These are phyloP conservation scores for Orbilia quercus DNA, from an alignment of 2,329 filamentous ascomycete genomes.

Conservation along the genomic window DNA sequence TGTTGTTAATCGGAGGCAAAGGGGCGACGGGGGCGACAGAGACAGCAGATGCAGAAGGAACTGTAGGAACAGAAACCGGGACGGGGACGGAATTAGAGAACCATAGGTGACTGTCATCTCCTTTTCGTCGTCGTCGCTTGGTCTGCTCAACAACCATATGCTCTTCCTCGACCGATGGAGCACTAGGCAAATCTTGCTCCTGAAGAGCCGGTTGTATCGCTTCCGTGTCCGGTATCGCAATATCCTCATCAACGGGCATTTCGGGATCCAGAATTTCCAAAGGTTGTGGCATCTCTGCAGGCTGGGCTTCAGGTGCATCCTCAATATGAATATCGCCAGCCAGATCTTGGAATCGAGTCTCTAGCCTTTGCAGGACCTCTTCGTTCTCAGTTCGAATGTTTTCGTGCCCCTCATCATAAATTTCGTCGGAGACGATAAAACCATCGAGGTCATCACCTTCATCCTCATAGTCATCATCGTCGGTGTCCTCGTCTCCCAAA, in stretches of 20 bases:
- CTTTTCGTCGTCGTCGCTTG: conserved; percentile 10
- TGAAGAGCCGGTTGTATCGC: conserved; percentile 1
- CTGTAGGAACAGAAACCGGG: not conserved
- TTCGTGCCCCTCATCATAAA: conserved; percentile 55
- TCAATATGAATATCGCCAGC: conserved; percentile 15
- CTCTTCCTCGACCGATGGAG: not conserved
- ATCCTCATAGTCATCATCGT: conserved; percentile 42
- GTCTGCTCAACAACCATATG: not conserved
- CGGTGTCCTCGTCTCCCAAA: conserved; percentile 27
- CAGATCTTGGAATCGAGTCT: not conserved
- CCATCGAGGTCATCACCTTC: conserved; percentile 49
- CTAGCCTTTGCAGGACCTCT: not conserved
- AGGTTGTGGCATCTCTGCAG: not conserved
- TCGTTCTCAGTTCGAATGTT: conserved; percentile 42
- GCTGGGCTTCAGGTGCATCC: conserved; percentile 5
- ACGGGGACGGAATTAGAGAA: conserved; percentile 19
- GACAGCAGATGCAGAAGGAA: not conserved
- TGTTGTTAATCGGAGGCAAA: not conserved
- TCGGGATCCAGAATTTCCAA: not conserved
- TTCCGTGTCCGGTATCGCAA: conserved; percentile 36
- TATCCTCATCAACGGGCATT: conserved; percentile 12
- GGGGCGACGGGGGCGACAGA: not conserved
- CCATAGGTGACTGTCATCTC: conserved; percentile 23
- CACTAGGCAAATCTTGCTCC: not conserved
- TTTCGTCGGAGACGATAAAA: conserved; percentile 57